Evolutionary conservation across 345 rosid genomes (phyloP).

Genomic region (Eucalyptus caleyi): DNA sequence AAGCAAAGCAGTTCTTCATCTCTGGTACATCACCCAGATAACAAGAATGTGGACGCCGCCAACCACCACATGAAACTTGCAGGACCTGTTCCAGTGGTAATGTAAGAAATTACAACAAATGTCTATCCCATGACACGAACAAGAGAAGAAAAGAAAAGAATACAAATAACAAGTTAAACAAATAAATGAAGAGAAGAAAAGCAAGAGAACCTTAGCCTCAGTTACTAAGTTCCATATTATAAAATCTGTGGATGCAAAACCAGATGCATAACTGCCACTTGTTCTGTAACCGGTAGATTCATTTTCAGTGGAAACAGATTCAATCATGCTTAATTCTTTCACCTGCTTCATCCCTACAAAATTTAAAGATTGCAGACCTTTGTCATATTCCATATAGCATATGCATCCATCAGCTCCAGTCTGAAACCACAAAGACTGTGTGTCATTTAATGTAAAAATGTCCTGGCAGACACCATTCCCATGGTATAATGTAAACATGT

Average conservation of each 20-base stretch:
- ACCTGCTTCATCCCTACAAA: constrained; percentile 90
- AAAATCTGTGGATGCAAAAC: constrained; percentile 87
- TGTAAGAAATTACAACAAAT: constrained; percentile 1
- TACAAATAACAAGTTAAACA: neutral
- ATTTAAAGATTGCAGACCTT: constrained; percentile 39
- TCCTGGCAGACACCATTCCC: neutral
- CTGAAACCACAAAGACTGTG: constrained; percentile 25
- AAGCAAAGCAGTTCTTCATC: constrained; percentile 67
- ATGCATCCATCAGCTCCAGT: constrained; percentile 98
- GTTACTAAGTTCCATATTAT: constrained; percentile 68
- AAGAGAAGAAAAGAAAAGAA: neutral
- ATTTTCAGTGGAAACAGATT: constrained; percentile 32
- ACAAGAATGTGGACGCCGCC: constrained; percentile 96
- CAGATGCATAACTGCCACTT: constrained; percentile 60
- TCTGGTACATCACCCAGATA: constrained; percentile 74
- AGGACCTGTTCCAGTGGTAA: constrained; percentile 47
- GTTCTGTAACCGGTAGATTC: constrained; percentile 19
- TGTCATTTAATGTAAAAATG: neutral
- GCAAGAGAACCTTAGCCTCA: constrained; percentile 56
- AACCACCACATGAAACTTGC: constrained; percentile 96
- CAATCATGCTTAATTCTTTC: constrained; percentile 78
- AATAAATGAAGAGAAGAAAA: neutral
- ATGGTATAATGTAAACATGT: neutral
- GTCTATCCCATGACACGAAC: neutral
- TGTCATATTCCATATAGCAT: constrained; percentile 71